phyloP scores from a whole-genome alignment of 331 rosid species.

The Acacia pycnantha region DNA sequence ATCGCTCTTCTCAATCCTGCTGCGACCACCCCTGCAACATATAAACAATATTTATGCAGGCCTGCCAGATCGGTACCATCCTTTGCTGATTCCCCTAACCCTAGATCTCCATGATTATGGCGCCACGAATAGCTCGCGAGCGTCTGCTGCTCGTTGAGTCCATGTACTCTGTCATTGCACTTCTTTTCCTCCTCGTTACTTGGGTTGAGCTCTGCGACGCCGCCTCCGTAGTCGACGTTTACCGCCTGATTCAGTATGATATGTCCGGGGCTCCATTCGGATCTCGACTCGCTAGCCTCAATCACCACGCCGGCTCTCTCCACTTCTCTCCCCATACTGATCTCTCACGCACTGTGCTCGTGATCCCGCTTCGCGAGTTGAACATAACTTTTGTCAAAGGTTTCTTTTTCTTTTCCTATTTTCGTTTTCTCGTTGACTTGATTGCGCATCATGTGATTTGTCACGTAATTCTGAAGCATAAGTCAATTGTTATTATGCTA shows the following conservation, averaged over 20 bases:
- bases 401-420: conserved; percentile 16
- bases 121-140: conserved; percentile 43
- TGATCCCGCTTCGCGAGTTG: conserved; percentile 85
- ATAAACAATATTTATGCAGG: not conserved
- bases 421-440: not conserved
- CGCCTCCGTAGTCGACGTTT: conserved; percentile 95
- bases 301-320: conserved; percentile 87
- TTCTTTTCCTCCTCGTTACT: conserved; percentile 69
- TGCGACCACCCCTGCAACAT: not conserved
- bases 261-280: conserved; percentile 87
- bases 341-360: conserved; percentile 93
- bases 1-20: not conserved
- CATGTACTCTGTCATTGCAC: conserved; percentile 67
- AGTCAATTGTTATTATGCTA: not conserved
- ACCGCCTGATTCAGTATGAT: conserved; percentile 92
- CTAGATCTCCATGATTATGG: conserved; percentile 46
- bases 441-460: not conserved
- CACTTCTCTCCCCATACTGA: conserved; percentile 82
- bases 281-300: conserved; percentile 90
- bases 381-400: conserved; percentile 80
- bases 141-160: conserved; percentile 66
- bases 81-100: conserved; percentile 35
- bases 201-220: conserved; percentile 94
- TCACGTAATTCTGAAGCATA: conserved; percentile 7
- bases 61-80: conserved; percentile 18